Conservation (phyloP, 1,139 yeast species). For the Diutina scorzettiae region DNA sequence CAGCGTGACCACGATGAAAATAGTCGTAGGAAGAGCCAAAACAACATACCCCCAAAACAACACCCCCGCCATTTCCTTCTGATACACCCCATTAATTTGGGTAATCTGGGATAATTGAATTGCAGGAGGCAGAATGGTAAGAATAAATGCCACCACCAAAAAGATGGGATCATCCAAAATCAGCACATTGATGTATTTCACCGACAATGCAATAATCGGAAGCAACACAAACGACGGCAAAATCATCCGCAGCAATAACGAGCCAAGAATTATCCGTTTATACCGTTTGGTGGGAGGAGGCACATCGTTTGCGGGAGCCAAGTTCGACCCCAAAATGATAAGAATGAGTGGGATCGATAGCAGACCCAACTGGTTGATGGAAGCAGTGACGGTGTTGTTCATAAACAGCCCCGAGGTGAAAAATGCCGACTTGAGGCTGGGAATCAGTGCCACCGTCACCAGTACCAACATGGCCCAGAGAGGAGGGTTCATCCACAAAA, state of each 20-base stretch:
- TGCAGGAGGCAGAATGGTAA: constrained; percentile 77
- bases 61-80: constrained; percentile 79
- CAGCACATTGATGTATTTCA: constrained; percentile 52
- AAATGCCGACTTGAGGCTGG: constrained; percentile 44
- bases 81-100: constrained; percentile 64
- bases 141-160: constrained; percentile 59
- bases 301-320: constrained; percentile 53
- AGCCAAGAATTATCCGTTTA: constrained; percentile 48
- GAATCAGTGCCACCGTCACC: constrained; percentile 72
- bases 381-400: constrained; percentile 3
- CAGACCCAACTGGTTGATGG: constrained; percentile 61
- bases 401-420: constrained; percentile 25
- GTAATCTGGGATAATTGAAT: constrained; percentile 76
- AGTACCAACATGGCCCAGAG: constrained; percentile 83
- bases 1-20: constrained; percentile 56
- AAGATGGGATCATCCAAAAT: constrained; percentile 79
- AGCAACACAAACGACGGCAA: constrained; percentile 57
- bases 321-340: constrained; percentile 65
- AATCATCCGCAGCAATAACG: constrained; percentile 66
- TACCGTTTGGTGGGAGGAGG: constrained; percentile 54
- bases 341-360: constrained; percentile 82
- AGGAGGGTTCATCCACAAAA: constrained; percentile 82
- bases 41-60: constrained; percentile 78
- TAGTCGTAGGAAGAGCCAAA: constrained; percentile 67
- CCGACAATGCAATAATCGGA: constrained; percentile 56